Evolutionary conservation across 768 basidiomycete species (phyloP).

Genomic region (Pleurotus eryngii): DNA sequence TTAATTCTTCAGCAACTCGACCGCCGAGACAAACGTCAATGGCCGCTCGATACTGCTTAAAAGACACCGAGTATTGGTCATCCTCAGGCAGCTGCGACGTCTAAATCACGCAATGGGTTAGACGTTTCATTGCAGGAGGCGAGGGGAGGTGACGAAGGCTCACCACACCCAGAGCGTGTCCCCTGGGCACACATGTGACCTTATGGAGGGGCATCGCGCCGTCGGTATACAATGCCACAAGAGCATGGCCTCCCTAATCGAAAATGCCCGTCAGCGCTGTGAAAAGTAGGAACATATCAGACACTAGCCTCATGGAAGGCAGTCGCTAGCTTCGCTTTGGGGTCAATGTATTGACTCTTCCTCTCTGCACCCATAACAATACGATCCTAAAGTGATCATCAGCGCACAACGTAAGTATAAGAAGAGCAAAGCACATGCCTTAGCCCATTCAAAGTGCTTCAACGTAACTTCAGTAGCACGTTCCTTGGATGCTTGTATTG

Average conservation of each 20-base stretch:
- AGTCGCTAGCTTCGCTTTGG: constrained; percentile 82
- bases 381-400: constrained; percentile 56
- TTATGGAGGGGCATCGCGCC: constrained; percentile 97
- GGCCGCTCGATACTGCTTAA: constrained; percentile 71
- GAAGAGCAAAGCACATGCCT: constrained; percentile 40
- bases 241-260: constrained; percentile 80
- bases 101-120: constrained; percentile 31
- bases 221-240: constrained; percentile 91
- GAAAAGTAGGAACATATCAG: constrained; percentile 16
- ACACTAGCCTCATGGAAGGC: constrained; percentile 88
- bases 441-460: constrained; percentile 97
- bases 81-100: constrained; percentile 77
- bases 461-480: constrained; percentile 65
- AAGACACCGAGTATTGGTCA: constrained; percentile 69
- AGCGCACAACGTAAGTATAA: not conserved
- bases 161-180: constrained; percentile 87
- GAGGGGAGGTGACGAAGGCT: constrained; percentile 23
- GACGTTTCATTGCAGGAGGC: not conserved
- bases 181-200: constrained; percentile 96
- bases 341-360: constrained; percentile 84
- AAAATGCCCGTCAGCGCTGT: constrained; percentile 8
- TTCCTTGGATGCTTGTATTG: constrained; percentile 91
- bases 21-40: constrained; percentile 96
- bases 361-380: constrained; percentile 98
- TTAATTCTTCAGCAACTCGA: constrained; percentile 89